Evolutionary conservation across 2,329 filamentous ascomycete genomes (phyloP).

Genomic region (Neofusicoccum cordaticola): DNA sequence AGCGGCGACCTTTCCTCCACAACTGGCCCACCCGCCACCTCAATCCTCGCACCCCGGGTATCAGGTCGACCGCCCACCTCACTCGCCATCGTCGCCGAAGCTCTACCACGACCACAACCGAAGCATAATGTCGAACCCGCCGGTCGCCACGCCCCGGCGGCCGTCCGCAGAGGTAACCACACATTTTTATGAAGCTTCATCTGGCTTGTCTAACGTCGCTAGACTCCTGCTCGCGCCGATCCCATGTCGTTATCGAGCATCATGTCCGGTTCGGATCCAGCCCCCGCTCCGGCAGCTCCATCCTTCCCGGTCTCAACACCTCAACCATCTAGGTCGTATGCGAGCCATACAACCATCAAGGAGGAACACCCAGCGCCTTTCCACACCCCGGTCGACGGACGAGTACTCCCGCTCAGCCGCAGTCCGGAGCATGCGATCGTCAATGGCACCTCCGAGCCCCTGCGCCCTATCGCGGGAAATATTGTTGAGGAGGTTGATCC

Average conservation of each 20-base stretch:
- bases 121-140: constrained; percentile 30
- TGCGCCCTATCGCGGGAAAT: constrained; percentile 6
- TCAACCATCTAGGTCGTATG: not conserved
- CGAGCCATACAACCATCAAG: not conserved
- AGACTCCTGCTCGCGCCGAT: constrained; percentile 73
- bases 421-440: constrained; percentile 3
- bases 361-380: not conserved
- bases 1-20: constrained; percentile 30
- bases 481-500: constrained; percentile 42
- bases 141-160: constrained; percentile 30
- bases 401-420: not conserved
- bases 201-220: constrained; percentile 27
- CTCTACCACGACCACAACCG: constrained; percentile 26
- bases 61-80: constrained; percentile 36
- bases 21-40: constrained; percentile 38
- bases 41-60: constrained; percentile 32
- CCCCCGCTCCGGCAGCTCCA: constrained; percentile 41
- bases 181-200: constrained; percentile 18
- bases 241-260: constrained; percentile 97
- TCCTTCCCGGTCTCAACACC: constrained; percentile 16
- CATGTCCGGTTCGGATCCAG: constrained; percentile 73
- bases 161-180: constrained; percentile 35
- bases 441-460: constrained; percentile 11
- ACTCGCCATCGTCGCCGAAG: constrained; percentile 38
- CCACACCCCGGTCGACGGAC: not conserved